These are phyloP conservation scores for Penicillium roqueforti DNA, from an alignment of 495 filamentous ascomycete species.

Conservation along the genomic window DNA sequence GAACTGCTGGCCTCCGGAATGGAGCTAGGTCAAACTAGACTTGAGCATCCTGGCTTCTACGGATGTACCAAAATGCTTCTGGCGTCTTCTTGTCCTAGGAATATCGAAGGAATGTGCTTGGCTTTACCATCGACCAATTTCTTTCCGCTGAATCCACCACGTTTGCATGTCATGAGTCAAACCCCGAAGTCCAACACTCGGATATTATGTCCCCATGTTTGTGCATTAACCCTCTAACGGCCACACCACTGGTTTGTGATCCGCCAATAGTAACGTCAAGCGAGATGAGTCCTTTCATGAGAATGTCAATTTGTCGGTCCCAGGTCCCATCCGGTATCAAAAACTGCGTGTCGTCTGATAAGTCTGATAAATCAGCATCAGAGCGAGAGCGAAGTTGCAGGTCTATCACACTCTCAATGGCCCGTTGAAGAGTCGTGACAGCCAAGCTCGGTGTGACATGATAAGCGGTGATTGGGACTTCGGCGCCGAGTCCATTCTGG, in stretches of 20 bases:
- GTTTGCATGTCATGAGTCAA: constrained; percentile 7
- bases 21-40: too few relatives aligned
- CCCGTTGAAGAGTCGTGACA: constrained; percentile 17
- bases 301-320: constrained; percentile 14
- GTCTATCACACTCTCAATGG: constrained; percentile 14
- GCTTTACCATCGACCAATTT: neutral
- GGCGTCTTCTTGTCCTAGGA: neutral
- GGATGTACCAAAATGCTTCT: too few relatives aligned
- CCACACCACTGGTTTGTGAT: constrained; percentile 14
- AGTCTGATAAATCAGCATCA: neutral
- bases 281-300: constrained; percentile 23
- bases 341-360: too few relatives aligned
- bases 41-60: too few relatives aligned
- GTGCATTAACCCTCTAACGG: constrained; percentile 10
- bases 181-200: constrained; percentile 22
- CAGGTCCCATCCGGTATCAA: constrained; percentile 1
- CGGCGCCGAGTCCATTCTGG: constrained; percentile 17
- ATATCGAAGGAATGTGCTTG: neutral
- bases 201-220: constrained; percentile 23
- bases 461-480: constrained; percentile 19
- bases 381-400: neutral
- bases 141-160: neutral
- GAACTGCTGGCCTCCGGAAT: constrained; percentile 53
- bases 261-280: constrained; percentile 27
- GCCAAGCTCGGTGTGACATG: constrained; percentile 25